Evolutionary conservation across 2,329 filamentous ascomycete species (phyloP), one percentile per base, ranked within the genome.

Genomic region (Pseudogymnoascus sp.): DNA sequence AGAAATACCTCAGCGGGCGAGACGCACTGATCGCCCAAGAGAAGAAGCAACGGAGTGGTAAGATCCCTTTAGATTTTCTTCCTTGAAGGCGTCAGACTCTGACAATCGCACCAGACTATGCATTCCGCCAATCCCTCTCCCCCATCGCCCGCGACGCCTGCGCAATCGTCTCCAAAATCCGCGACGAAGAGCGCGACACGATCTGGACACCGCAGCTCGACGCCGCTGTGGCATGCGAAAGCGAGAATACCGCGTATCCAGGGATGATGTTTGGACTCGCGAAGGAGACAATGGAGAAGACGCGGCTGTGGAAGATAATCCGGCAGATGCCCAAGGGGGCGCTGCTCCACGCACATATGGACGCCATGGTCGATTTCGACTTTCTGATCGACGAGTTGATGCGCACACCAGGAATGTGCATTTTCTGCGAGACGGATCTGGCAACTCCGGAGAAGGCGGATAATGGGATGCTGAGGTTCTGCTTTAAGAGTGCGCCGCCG

Each of bases 251-350:
- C 67, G 78, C 93, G 59, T 91, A 89, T 71, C 91, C 91, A 0
- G 92, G 92, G 9, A 96, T 96, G 88, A 94, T 96, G 89, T 97
- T 96, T 75, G 87, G 84, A 36, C 81, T 93, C 36, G 91, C 91
- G 68, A 93, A 92, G 74, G 83, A 86, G n/a, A 84, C 85, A 38
- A 95, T 96, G 85, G 91, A 96, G 75, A 80, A 81, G 68, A 96
- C 91, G 12, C 86, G 86, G 70, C 80, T 97, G 25, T 97, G 91
- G 91, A 82, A 85, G 66, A 94, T 97, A 68, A 83, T 96, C 13
- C 84, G 87, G 63, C 83, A 79, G 66, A 91, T 97, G 89, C 93
- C 93, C 29, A 97, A 97, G 74, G 94, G 93, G 10, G 82, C 87
- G 7, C 79, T 96, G 31, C 77, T 96, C 64, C 92, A 97, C 77